These are phyloP conservation scores for Hippophae gyantsensis DNA, from an alignment of 306 rosid genomes.

Conservation along the genomic window DNA sequence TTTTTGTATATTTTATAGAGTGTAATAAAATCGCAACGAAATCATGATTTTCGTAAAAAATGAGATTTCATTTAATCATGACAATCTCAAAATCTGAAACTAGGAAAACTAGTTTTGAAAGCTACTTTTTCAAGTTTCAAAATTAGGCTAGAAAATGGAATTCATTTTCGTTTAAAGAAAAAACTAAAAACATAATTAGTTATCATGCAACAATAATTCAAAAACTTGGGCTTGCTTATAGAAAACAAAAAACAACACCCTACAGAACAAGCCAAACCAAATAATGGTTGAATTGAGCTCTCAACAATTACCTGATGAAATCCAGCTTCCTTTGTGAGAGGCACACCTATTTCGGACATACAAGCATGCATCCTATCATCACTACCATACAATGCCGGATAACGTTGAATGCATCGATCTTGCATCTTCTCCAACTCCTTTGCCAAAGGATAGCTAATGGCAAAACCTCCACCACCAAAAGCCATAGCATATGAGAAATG, in stretches of 20 bases:
- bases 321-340: constrained; percentile 74
- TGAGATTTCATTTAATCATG: no score
- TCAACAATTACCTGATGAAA: constrained; percentile 68
- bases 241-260: not conserved
- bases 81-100: no score
- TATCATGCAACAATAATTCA: no score
- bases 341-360: constrained; percentile 91
- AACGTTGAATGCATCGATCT: constrained; percentile 71
- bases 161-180: no score
- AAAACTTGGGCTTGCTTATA: not conserved
- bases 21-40: no score
- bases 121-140: no score
- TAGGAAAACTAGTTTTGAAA: no score
- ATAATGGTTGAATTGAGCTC: not conserved
- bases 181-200: no score
- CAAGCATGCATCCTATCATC: constrained; percentile 94
- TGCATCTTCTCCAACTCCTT: constrained; percentile 69
- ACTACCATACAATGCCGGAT: constrained; percentile 79
- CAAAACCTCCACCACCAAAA: constrained; percentile 90
- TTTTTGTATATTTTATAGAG: no score
- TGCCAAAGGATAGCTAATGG: constrained; percentile 84
- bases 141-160: no score
- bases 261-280: not conserved
- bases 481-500: constrained; percentile 88
- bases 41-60: no score